Evolutionary conservation across 768 basidiomycete genomes (phyloP).

Genomic region (Leccinum rimulosum): DNA sequence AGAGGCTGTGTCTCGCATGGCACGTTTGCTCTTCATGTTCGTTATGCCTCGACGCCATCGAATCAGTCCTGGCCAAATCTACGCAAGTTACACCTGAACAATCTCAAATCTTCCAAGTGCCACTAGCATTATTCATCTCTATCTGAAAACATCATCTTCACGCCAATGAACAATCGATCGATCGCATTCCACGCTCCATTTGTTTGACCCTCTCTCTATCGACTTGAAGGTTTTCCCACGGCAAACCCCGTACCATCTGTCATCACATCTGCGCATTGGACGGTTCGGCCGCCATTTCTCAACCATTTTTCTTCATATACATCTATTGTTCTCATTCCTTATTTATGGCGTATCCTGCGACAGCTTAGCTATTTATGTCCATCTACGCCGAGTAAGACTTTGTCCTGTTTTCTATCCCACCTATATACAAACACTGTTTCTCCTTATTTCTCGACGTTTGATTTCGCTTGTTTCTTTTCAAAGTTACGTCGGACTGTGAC

Average conservation of each 20-base stretch:
- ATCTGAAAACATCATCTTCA: slow-evolving; percentile 22
- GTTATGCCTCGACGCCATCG: slow-evolving; percentile 15
- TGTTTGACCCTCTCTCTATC: slow-evolving; percentile 28
- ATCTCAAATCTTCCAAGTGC: slow-evolving; percentile 16
- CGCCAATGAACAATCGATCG: slow-evolving; percentile 20
- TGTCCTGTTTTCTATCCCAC: not conserved
- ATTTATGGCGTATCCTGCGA: slow-evolving; percentile 34
- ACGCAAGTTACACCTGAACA: slow-evolving; percentile 8
- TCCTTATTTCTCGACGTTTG: not conserved
- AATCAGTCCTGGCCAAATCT: slow-evolving; percentile 12
- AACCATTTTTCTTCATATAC: slow-evolving; percentile 9
- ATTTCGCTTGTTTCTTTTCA: not conserved
- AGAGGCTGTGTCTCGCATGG: slow-evolving; percentile 13
- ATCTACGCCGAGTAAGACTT: slow-evolving; percentile 25
- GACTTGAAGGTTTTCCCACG: slow-evolving; percentile 7
- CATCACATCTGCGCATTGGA: slow-evolving; percentile 29
- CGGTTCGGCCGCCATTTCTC: slow-evolving; percentile 26
- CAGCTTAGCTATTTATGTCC: slow-evolving; percentile 29
- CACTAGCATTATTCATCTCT: slow-evolving; percentile 17
- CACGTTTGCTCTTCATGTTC: slow-evolving; percentile 14
- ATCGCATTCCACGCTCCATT: slow-evolving; percentile 30
- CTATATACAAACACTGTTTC: slow-evolving; percentile 6
- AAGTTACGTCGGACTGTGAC: slow-evolving; percentile 19
- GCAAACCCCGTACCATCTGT: slow-evolving; percentile 24
- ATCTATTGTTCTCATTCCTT: slow-evolving; percentile 16